These are phyloP conservation scores for Fraxinus dipetala DNA, from an alignment of 305 asterid species.

Conservation along the genomic window DNA sequence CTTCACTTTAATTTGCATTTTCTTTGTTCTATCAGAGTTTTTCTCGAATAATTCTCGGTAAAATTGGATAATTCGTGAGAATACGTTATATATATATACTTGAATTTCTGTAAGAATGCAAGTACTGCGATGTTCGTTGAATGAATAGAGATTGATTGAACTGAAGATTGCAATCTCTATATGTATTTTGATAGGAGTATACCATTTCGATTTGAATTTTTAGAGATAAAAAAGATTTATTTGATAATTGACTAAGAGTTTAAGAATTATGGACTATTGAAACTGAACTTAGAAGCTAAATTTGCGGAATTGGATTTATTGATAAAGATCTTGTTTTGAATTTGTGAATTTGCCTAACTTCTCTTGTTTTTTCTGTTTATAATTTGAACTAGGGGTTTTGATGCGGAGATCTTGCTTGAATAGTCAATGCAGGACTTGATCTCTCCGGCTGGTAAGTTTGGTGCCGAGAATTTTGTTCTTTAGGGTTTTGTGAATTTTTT, in stretches of 20 bases:
- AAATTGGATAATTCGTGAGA: background rate
- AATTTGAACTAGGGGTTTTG: constrained; percentile 27
- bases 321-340: constrained; percentile 13
- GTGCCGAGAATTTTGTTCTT: background rate
- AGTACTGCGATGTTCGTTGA: background rate
- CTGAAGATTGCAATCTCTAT: constrained; percentile 29
- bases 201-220: background rate
- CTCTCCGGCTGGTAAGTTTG: constrained; percentile 36
- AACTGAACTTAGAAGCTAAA: constrained; percentile 17
- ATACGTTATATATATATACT: background rate
- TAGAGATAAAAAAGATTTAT: background rate
- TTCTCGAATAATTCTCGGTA: background rate
- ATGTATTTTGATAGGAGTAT: constrained; percentile 18
- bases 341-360: constrained; percentile 22
- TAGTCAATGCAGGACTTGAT: constrained; percentile 47
- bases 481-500: constrained; percentile 20
- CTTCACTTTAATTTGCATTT: constrained; percentile 1
- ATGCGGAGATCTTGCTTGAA: constrained; percentile 39
- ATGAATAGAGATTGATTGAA: constrained; percentile 2
- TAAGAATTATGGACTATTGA: background rate
- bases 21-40: background rate
- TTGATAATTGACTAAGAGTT: background rate
- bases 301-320: constrained; percentile 4
- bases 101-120: background rate
- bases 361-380: constrained; percentile 12